phyloP scores from a whole-genome alignment of 495 filamentous ascomycete species.

The Penicillium tannophilum region DNA sequence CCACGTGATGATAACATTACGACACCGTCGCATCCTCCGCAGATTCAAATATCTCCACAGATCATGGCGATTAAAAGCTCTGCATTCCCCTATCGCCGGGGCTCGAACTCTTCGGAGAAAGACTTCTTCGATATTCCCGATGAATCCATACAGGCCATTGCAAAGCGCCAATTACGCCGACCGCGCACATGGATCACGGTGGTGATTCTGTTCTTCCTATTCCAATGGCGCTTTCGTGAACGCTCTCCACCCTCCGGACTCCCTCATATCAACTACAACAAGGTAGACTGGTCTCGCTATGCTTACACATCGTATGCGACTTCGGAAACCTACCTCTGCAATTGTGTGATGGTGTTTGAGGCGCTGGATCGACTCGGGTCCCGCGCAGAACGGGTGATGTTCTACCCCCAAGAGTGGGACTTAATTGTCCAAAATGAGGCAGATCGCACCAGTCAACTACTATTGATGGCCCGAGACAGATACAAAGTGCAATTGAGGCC shows the following conservation, averaged over 20 bases:
- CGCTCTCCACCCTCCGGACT: constrained; percentile 27
- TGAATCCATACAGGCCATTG: constrained; percentile 33
- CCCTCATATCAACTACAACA: constrained; percentile 42
- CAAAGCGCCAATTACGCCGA: constrained; percentile 40
- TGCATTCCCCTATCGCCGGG: constrained; percentile 34
- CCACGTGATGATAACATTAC: constrained; percentile 10
- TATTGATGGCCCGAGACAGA: constrained; percentile 59
- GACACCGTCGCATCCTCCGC: not conserved
- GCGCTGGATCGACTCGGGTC: constrained; percentile 59
- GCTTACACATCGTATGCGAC: constrained; percentile 78
- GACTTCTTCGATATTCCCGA: constrained; percentile 51
- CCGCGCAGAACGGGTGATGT: constrained; percentile 64
- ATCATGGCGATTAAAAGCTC: constrained; percentile 24
- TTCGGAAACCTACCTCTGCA: constrained; percentile 68
- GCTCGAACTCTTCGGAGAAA: constrained; percentile 39
- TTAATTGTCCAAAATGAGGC: constrained; percentile 37
- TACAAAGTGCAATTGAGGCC: constrained; percentile 65
- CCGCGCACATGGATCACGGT: constrained; percentile 42
- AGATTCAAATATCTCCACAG: not conserved
- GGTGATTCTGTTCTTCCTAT: constrained; percentile 32
- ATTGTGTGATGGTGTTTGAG: constrained; percentile 75
- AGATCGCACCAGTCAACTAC: constrained; percentile 54
- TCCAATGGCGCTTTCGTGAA: constrained; percentile 34
- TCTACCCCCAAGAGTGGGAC: constrained; percentile 65
- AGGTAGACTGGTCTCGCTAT: constrained; percentile 60